phyloP scores from a whole-genome alignment of 1,284 basidiomycete species.

The Trametes pubescens region DNA sequence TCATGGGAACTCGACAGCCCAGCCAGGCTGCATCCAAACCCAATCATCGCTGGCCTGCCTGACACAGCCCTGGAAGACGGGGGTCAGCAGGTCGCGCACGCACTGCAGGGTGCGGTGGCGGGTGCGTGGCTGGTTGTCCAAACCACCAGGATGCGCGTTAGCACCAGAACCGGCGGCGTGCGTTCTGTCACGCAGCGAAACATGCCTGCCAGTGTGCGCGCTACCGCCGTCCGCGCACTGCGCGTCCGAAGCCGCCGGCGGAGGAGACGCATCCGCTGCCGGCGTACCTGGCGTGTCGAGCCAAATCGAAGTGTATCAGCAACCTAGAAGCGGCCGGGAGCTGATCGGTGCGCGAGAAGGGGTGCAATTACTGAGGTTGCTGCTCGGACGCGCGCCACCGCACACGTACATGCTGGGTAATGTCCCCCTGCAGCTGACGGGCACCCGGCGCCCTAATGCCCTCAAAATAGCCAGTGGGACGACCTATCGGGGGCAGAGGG shows the following conservation, averaged over 20 bases:
- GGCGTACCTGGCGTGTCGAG: conserved; percentile 19
- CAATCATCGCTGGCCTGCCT: conserved; percentile 6
- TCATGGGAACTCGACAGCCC: conserved; percentile 5
- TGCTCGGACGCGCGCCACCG: conserved; percentile 13
- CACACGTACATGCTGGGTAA: conserved; percentile 23
- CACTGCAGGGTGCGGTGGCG: neutral
- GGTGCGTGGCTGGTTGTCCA: neutral
- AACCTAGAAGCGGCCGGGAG: conserved; percentile 26
- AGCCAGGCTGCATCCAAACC: neutral
- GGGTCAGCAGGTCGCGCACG: conserved; percentile 18
- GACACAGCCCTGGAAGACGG: conserved; percentile 11
- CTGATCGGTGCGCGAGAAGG: conserved; percentile 19
- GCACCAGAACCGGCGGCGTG: conserved; percentile 2
- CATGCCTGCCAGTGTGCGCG: neutral
- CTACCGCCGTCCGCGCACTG: neutral
- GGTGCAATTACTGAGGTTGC: neutral
- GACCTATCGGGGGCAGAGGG: conserved; percentile 15
- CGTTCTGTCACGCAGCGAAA: conserved; percentile 8
- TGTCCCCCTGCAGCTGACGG: conserved; percentile 29
- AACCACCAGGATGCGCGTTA: neutral
- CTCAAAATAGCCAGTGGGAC: conserved; percentile 23
- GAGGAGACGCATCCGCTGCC: neutral
- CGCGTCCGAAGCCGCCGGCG: neutral
- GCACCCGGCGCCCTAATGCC: conserved; percentile 20
- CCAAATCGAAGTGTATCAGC: conserved; percentile 23